These are phyloP conservation scores for Nemania sp. DNA, from an alignment of 2,329 filamentous ascomycete species.

Conservation along the genomic window DNA sequence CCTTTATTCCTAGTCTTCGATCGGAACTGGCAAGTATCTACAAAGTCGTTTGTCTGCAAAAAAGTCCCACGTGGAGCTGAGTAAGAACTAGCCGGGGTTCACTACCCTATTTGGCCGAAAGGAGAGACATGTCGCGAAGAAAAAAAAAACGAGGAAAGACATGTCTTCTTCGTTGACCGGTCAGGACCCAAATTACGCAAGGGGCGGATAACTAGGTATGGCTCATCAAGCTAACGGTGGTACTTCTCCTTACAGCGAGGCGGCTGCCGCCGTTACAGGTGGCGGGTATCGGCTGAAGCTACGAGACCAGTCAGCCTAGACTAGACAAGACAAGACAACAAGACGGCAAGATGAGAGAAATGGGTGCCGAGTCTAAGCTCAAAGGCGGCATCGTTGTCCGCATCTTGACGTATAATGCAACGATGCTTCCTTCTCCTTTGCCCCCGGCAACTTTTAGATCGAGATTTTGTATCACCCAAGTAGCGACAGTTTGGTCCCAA, in stretches of 20 bases:
- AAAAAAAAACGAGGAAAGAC: background rate
- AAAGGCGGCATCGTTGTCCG: background rate
- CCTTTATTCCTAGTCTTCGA: background rate
- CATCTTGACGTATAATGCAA: background rate
- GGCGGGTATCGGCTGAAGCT: background rate
- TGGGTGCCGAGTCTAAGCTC: background rate
- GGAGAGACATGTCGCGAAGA: slow-evolving; percentile 28
- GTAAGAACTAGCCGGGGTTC: slow-evolving; percentile 25
- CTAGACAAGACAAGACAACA: background rate
- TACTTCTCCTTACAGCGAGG: background rate
- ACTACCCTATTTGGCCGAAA: slow-evolving; percentile 17
- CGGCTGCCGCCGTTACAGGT: background rate
- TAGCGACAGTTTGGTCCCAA: background rate
- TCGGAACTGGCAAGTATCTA: background rate
- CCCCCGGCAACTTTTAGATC: background rate
- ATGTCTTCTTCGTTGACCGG: background rate
- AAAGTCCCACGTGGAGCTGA: slow-evolving; percentile 25
- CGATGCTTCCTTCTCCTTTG: background rate
- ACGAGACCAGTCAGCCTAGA: background rate
- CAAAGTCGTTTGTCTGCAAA: background rate
- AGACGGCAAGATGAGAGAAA: too few relatives aligned
- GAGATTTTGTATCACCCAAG: slow-evolving; percentile 14
- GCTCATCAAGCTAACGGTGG: background rate
- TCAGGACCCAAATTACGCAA: background rate
- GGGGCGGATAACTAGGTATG: background rate